Evolutionary conservation across 1,284 basidiomycete species (phyloP).

Genomic region (Sanghuangporus sanghuang): DNA sequence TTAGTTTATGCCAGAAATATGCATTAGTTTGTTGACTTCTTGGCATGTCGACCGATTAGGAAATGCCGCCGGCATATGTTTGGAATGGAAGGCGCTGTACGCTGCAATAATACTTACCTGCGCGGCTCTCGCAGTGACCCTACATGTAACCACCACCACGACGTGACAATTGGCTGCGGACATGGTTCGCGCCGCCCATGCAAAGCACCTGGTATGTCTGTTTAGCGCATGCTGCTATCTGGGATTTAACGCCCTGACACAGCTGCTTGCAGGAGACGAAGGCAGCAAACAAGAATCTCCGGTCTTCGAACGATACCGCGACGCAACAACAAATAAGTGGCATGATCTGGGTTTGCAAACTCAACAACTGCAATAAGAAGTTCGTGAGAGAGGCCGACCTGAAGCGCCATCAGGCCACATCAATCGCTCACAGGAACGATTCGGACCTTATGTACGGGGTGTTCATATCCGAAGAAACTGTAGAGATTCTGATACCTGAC

Average conservation of each 20-base stretch:
- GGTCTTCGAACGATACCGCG: background rate
- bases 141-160: conserved; percentile 1
- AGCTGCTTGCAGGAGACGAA: background rate
- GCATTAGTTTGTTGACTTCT: background rate
- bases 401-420: conserved; percentile 71
- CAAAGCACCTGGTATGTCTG: conserved; percentile 28
- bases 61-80: background rate
- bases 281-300: conserved; percentile 12
- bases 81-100: background rate
- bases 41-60: background rate
- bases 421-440: conserved; percentile 59
- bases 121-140: background rate
- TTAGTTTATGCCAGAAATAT: background rate
- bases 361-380: conserved; percentile 70
- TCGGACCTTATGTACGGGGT: conserved; percentile 48
- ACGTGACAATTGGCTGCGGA: background rate
- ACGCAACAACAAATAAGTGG: conserved; percentile 38
- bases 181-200: conserved; percentile 29
- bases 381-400: conserved; percentile 75
- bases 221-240: background rate
- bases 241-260: background rate
- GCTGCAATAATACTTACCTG: background rate
- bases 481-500: conserved; percentile 16
- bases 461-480: conserved; percentile 12
- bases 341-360: conserved; percentile 64